These are phyloP conservation scores for Diaporthe australafricana DNA, from an alignment of 2,329 filamentous ascomycete species.

Conservation along the genomic window DNA sequence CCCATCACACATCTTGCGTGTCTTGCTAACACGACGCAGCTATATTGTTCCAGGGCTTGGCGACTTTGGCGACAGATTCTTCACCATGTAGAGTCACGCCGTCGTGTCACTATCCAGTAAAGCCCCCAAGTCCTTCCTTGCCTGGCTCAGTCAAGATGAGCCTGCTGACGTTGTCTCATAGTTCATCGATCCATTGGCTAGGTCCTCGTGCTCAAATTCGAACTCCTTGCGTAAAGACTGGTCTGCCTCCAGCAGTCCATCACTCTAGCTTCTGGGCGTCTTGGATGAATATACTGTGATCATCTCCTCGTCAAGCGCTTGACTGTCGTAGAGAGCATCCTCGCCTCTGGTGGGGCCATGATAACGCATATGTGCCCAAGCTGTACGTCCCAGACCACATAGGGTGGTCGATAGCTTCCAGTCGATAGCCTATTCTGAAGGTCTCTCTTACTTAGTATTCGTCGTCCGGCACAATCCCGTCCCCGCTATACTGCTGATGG, in stretches of 20 bases:
- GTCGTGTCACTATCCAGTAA: constrained; percentile 15
- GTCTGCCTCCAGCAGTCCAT: neutral
- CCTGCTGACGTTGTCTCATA: constrained; percentile 16
- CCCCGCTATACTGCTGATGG: constrained; percentile 63
- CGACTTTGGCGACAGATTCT: constrained; percentile 96
- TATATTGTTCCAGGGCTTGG: constrained; percentile 95
- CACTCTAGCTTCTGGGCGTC: neutral
- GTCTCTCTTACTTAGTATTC: constrained; percentile 58
- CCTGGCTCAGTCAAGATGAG: neutral
- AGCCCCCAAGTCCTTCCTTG: neutral
- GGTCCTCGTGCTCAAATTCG: neutral
- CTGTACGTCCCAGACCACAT: neutral
- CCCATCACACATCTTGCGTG: constrained; percentile 2
- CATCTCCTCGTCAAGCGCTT: constrained; percentile 5
- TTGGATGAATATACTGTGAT: neutral
- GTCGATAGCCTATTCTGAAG: neutral
- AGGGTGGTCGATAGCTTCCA: neutral
- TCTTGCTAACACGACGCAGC: constrained; percentile 64
- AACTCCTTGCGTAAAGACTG: neutral
- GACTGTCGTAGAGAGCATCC: neutral
- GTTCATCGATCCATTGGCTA: neutral
- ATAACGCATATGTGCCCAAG: constrained; percentile 9
- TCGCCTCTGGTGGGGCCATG: neutral
- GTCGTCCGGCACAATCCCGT: constrained; percentile 65
- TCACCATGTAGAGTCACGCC: constrained; percentile 76